These are phyloP conservation scores for Allomyces macrogynus DNA, from an alignment of 192 early-diverging fungal species.

Conservation along the genomic window DNA sequence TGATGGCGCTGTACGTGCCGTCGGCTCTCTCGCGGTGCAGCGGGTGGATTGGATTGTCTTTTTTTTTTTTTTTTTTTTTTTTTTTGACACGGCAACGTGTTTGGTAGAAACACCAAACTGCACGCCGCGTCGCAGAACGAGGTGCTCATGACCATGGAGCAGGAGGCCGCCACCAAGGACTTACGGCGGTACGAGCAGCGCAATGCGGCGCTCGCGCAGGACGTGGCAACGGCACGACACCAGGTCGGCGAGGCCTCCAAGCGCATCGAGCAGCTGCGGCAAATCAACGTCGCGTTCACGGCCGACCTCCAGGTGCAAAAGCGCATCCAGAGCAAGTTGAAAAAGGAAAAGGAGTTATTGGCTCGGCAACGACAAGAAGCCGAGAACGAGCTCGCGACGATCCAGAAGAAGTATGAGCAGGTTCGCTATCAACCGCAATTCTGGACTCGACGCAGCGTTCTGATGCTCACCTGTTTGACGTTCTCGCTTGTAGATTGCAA, in stretches of 20 bases:
- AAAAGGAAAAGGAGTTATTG: constrained; percentile 17
- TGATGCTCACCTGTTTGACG: too few species aligned
- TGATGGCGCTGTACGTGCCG: not conserved
- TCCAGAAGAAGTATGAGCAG: constrained; percentile 16
- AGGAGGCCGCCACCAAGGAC: too few species aligned
- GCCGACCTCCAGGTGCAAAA: constrained; percentile 25
- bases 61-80: too few species aligned
- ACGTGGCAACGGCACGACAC: not conserved
- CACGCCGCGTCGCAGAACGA: too few species aligned
- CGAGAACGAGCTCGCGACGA: constrained; percentile 13
- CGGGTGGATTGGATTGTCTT: too few species aligned
- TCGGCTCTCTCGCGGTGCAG: too few species aligned
- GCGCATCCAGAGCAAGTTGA: constrained; percentile 22
- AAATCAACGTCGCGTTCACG: constrained; percentile 22
- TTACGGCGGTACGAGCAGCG: too few species aligned
- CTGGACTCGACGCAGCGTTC: too few species aligned
- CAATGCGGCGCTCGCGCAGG: not conserved
- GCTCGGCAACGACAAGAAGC: constrained; percentile 5
- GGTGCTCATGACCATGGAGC: too few species aligned
- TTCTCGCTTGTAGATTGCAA: not conserved
- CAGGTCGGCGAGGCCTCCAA: not conserved
- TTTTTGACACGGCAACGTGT: too few species aligned
- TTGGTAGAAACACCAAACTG: too few species aligned
- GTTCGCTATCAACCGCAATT: constrained; percentile 2
- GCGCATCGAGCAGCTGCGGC: constrained; percentile 10